Base-by-base conservation (phyloP, 768 basidiomycete species). In the Mycena kentingensis region DNA sequence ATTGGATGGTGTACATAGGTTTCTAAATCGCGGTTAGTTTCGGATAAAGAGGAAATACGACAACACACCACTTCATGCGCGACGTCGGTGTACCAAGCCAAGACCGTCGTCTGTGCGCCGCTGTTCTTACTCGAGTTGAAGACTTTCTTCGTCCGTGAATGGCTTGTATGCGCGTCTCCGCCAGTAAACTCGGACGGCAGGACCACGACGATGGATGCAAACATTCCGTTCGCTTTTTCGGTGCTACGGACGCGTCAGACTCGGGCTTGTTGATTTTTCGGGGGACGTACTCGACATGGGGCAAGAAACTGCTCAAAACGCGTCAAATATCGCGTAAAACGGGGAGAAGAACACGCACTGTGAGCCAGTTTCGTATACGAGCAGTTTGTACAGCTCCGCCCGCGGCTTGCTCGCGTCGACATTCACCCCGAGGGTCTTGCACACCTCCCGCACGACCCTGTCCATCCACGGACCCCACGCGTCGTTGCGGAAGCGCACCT, bases 51-150 rank as follows among this genome's bases (percentile, higher is more conserved):
- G 22, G 19, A 24, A 5, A 11, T 19, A 11, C 19, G 11, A n/a
- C 11, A n/a, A 22, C 22, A 12, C 26, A 42, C 41, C 51, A 75
- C 63, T 48, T 72, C 71, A 57, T 72, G 74, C 13, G 54, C 46
- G 16, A 75, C 73, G 53, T 72, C 73, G 15, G 70, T 72, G 52
- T 76, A 75, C 73, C 76, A 77, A 8, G 72, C 65, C 16, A 75
- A 57, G n/a, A 72, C 65, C 15, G 69, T 61, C 0, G 70, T 70
- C 11, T 57, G 24, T 3, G 57, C 38, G 4, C 51, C 28, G 34
- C 68, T 67, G 26, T 47, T 16, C 32, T 13, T 26, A 5, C 51
- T 60, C 31, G 63, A 57, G 55, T 73, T 69, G 58, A 74, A 62
- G 11, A 65, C 50, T 34, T 60, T 39, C 2, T 56, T 60, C 7